These are phyloP conservation scores for Colletotrichum sp. DNA, from an alignment of 2,329 filamentous ascomycete species.

Conservation along the genomic window DNA sequence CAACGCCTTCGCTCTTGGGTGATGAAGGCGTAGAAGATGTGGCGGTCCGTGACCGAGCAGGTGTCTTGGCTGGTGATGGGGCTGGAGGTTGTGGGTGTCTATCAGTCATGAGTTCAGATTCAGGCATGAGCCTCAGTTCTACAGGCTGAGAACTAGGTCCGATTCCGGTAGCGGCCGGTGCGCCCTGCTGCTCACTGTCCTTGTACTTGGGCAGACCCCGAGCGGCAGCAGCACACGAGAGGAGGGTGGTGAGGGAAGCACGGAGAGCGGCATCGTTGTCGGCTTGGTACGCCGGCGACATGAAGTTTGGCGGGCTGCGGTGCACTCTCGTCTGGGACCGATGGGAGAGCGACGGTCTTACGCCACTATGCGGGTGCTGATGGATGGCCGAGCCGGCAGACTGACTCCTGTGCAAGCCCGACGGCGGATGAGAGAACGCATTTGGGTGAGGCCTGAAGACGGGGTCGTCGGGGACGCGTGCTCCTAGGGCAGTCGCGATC, in stretches of 20 bases:
- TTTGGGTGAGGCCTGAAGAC: constrained; percentile 88
- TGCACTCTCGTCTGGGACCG: constrained; percentile 52
- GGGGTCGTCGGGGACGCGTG: constrained; percentile 51
- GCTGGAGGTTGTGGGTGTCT: constrained; percentile 23
- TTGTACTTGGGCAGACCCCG: constrained; percentile 76
- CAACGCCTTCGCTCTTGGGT: constrained; percentile 29
- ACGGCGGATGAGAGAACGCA: constrained; percentile 85
- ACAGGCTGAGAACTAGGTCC: constrained; percentile 58
- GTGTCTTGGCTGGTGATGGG: constrained; percentile 28
- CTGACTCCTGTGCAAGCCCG: constrained; percentile 52
- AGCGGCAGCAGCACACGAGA: constrained; percentile 93
- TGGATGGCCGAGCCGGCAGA: constrained; percentile 55
- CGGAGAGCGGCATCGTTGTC: constrained; percentile 94
- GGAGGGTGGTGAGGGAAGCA: constrained; percentile 89
- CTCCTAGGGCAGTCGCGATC: constrained; percentile 80
- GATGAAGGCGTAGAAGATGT: constrained; percentile 23
- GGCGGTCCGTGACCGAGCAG: constrained; percentile 30
- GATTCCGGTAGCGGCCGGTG: constrained; percentile 40
- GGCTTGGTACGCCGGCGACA: constrained; percentile 77
- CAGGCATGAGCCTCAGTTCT: constrained; percentile 63
- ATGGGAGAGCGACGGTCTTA: constrained; percentile 54
- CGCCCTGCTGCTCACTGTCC: constrained; percentile 38
- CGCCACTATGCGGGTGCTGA: constrained; percentile 54
- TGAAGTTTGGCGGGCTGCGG: constrained; percentile 62
- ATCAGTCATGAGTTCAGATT: constrained; percentile 61